Base-by-base conservation (phyloP, 2,329 filamentous ascomycete genomes). In the Aspergillus sp. region DNA sequence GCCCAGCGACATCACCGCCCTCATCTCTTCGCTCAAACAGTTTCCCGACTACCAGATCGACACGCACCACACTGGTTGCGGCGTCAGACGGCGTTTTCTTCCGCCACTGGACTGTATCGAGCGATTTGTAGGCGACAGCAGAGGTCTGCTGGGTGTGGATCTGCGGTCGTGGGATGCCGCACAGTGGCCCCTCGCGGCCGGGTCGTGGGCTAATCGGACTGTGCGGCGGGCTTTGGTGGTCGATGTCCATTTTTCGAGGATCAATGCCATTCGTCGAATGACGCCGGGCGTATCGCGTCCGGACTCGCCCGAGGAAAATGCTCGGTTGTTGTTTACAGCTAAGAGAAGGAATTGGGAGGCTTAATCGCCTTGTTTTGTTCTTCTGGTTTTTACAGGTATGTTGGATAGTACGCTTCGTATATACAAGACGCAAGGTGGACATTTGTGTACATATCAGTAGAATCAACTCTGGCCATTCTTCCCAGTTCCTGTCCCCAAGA, bases 1-100 rank as follows among this genome's bases (percentile, higher is more conserved):
- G 6, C 58, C 61, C 50, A 59, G 59, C n/a, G 64, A 71, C 41
- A 67, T 75, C 19, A 59, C 56, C 10, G 51, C 62, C 7, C 60
- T 76, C 32, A 66, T 76, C 8, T 60, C 67, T 5, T 66, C 67
- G 10, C 60, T 76, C 14, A 73, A 71, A 50, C 64, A 72, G 53
- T 72, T 66, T 45, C 73, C 74, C 2, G 70, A 72, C 32, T 76
- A 76, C 54, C 71, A 76, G 51, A 68, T 77, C 33, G 74, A 76
- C 52, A 51, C 58, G 2, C 69, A 70, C 49, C 74, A 76, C 47
- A 60, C 61, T 2, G 70, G 72, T 32, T 76, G 74, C 52, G 74
- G 74, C 3, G 64, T 75, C 13, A 61, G 72, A 17, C 73, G 72
- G 22, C 68, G 72, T 7, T 59, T 76, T 8, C 60, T 74, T 8